Evolutionary conservation across 2,329 filamentous ascomycete genomes (phyloP).

Genomic region (Shiraia sp.): DNA sequence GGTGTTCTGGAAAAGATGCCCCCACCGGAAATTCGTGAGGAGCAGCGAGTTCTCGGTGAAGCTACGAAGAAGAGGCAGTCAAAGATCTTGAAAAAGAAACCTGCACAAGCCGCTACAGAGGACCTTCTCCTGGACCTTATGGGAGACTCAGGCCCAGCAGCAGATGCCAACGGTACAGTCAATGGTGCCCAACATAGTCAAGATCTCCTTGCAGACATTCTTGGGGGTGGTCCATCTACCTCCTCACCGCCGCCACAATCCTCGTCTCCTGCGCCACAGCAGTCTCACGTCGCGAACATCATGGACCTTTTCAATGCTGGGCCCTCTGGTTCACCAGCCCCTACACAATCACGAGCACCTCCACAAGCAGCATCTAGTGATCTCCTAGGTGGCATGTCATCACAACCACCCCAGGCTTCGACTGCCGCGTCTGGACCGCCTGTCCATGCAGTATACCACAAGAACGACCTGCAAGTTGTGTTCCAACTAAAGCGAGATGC

Average conservation of each 20-base stretch:
- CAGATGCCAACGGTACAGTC: constrained; percentile 57
- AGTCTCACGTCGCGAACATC: constrained; percentile 63
- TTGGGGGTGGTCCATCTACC: constrained; percentile 63
- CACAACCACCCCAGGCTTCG: constrained; percentile 54
- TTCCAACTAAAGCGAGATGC: constrained; percentile 83
- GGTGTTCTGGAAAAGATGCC: constrained; percentile 98
- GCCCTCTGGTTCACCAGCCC: constrained; percentile 45
- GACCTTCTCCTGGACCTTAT: constrained; percentile 92
- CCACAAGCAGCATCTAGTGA: constrained; percentile 43
- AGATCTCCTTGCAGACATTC: constrained; percentile 87
- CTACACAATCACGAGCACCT: constrained; percentile 45
- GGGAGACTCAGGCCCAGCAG: constrained; percentile 69
- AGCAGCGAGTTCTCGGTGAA: constrained; percentile 86
- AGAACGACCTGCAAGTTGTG: constrained; percentile 79
- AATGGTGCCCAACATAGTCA: constrained; percentile 68
- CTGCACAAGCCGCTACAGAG: constrained; percentile 83
- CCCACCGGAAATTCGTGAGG: constrained; percentile 92
- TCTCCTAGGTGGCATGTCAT: constrained; percentile 50
- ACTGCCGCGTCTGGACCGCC: constrained; percentile 45
- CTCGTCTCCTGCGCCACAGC: constrained; percentile 36
- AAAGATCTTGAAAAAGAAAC: constrained; percentile 67
- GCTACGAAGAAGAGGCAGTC: constrained; percentile 60
- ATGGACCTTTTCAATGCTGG: constrained; percentile 81
- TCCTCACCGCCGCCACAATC: constrained; percentile 52
- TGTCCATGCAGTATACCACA: constrained; percentile 77